These are phyloP conservation scores for Ambrosia artemisiifolia DNA, from an alignment of 129 eudicot species.

Conservation along the genomic window DNA sequence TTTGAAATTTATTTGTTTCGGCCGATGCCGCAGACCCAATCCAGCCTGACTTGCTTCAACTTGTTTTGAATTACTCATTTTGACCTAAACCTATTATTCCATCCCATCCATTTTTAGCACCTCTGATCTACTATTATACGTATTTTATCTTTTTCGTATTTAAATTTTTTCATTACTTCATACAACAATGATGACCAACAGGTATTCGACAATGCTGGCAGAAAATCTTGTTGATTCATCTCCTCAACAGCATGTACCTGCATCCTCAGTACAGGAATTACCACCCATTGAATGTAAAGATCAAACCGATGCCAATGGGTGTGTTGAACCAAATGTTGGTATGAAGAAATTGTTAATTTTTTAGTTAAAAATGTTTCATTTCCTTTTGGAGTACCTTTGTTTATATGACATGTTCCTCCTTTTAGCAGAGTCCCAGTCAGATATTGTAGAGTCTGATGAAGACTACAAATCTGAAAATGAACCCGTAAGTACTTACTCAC, in stretches of 20 bases:
- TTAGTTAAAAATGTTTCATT: not conserved
- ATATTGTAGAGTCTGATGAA: constrained; percentile 53
- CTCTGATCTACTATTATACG: not conserved
- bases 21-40: not conserved
- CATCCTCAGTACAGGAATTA: constrained; percentile 33
- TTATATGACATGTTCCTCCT: not conserved
- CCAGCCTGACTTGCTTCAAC: not conserved
- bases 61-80: not conserved
- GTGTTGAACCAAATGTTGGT: constrained; percentile 41
- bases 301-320: constrained; percentile 33
- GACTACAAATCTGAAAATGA: constrained; percentile 76
- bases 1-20: not conserved
- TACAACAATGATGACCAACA: constrained; percentile 25
- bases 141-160: not conserved
- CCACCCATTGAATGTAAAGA: constrained; percentile 40
- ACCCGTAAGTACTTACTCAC: constrained; percentile 45
- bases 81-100: not conserved
- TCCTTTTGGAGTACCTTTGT: not conserved
- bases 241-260: constrained; percentile 31
- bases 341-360: constrained; percentile 8
- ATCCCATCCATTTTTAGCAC: not conserved
- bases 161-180: not conserved
- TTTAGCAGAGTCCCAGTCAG: constrained; percentile 57
- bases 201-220: constrained; percentile 99
- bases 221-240: constrained; percentile 81